These are phyloP conservation scores for Batkoa obscura DNA, from an alignment of 371 early-diverging fungal genomes.

Conservation along the genomic window DNA sequence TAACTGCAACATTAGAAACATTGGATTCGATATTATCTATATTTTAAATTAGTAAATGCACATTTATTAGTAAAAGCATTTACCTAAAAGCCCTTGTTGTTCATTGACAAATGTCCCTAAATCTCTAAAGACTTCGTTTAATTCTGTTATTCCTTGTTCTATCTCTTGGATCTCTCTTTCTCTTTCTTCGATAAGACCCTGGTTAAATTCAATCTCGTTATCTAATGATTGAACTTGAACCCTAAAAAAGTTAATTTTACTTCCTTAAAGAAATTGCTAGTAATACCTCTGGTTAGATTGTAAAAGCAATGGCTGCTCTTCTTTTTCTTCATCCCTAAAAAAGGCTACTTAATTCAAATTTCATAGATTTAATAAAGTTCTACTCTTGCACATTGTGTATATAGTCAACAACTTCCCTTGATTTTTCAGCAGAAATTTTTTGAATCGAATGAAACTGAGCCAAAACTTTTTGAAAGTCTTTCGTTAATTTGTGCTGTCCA, in stretches of 20 bases:
- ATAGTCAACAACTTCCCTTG: slow-evolving; percentile 67
- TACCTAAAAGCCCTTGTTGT: slow-evolving; percentile 83
- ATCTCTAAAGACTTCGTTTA: slow-evolving; percentile 93
- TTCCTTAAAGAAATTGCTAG: background rate
- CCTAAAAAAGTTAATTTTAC: slow-evolving; percentile 7
- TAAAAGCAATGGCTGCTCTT: slow-evolving; percentile 1
- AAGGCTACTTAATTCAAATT: background rate
- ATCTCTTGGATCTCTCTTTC: slow-evolving; percentile 83
- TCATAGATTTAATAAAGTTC: background rate
- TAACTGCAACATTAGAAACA: slow-evolving; percentile 53
- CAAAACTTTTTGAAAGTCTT: slow-evolving; percentile 80
- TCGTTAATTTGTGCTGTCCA: slow-evolving; percentile 63
- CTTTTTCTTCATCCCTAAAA: background rate
- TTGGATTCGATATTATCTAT: slow-evolving; percentile 74
- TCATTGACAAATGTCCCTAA: slow-evolving; percentile 87
- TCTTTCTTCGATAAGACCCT: slow-evolving; percentile 75
- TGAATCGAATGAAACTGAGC: slow-evolving; percentile 73
- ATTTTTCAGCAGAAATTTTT: slow-evolving; percentile 59
- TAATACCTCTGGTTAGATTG: slow-evolving; percentile 2
- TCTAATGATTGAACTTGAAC: slow-evolving; percentile 60
- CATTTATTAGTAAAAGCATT: slow-evolving; percentile 8
- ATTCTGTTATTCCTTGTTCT: slow-evolving; percentile 73
- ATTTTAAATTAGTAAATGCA: background rate
- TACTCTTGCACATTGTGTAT: slow-evolving; percentile 8
- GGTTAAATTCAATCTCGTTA: slow-evolving; percentile 82